These are phyloP conservation scores for Chaetoscypha palmicola DNA, from an alignment of 2,329 filamentous ascomycete genomes.

Conservation along the genomic window DNA sequence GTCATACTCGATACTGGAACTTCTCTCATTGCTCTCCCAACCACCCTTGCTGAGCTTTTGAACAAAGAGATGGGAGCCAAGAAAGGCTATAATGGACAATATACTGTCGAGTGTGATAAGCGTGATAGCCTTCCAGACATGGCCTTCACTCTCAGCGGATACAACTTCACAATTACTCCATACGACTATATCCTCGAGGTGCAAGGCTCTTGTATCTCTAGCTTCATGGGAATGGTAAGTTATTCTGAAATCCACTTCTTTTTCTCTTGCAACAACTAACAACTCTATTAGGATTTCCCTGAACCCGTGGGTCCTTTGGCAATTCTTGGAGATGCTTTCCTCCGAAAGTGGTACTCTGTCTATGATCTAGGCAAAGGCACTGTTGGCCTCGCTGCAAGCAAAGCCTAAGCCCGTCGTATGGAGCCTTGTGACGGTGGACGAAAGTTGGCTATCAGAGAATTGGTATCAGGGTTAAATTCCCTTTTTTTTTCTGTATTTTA, in stretches of 20 bases:
- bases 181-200: constrained; percentile 96
- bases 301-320: constrained; percentile 84
- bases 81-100: constrained; percentile 97
- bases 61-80: constrained; percentile 97
- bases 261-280: constrained; percentile 60
- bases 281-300: constrained; percentile 59
- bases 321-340: constrained; percentile 84
- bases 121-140: constrained; percentile 81
- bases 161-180: constrained; percentile 85
- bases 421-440: background rate
- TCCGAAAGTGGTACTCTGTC: constrained; percentile 87
- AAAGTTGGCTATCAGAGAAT: background rate
- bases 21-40: constrained; percentile 91
- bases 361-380: constrained; percentile 88
- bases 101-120: constrained; percentile 83
- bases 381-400: constrained; percentile 83
- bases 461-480: background rate
- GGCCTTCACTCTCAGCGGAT: constrained; percentile 80
- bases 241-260: constrained; percentile 44
- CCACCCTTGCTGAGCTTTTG: constrained; percentile 85
- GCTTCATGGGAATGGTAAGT: constrained; percentile 85
- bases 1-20: constrained; percentile 98
- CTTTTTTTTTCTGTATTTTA: background rate
- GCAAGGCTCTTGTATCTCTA: constrained; percentile 90
- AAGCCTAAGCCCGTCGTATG: constrained; percentile 36